These are phyloP conservation scores for Pseudomassariella vexata DNA, from an alignment of 2,329 filamentous ascomycete species.

Conservation along the genomic window DNA sequence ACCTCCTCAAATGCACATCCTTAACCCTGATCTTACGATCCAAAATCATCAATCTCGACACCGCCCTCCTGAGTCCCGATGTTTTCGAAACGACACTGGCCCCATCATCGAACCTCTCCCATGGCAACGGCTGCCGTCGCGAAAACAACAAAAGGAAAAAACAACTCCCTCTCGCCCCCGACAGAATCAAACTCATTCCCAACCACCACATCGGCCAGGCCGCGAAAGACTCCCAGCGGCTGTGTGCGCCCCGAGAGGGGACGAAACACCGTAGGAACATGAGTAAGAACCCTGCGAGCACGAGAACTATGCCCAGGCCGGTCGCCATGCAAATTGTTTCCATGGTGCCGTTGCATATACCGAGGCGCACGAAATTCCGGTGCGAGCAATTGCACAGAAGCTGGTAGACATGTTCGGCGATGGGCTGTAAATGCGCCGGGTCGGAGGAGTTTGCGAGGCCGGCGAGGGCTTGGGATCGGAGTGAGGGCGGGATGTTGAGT, in stretches of 20 bases:
- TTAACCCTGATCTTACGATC: constrained; percentile 39
- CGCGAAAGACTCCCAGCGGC: constrained; percentile 34
- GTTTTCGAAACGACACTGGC: constrained; percentile 15
- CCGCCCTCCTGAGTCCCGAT: constrained; percentile 19
- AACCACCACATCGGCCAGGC: constrained; percentile 41
- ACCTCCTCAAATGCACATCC: constrained; percentile 32
- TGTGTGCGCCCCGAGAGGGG: constrained; percentile 29
- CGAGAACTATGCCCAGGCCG: constrained; percentile 33
- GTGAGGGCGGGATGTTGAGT: constrained; percentile 37
- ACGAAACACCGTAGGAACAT: constrained; percentile 33
- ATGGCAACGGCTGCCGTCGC: constrained; percentile 38
- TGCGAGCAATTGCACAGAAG: constrained; percentile 42
- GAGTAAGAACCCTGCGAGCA: constrained; percentile 31
- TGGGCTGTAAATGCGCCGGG: constrained; percentile 31
- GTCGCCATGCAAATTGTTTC: constrained; percentile 43
- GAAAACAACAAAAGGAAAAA: constrained; percentile 42
- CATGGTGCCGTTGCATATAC: constrained; percentile 45
- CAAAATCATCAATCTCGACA: constrained; percentile 39
- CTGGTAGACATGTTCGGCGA: constrained; percentile 40
- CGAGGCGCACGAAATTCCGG: constrained; percentile 46
- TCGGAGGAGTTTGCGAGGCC: constrained; percentile 29
- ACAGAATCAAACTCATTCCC: constrained; percentile 35
- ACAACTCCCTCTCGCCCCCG: constrained; percentile 38
- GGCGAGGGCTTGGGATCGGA: constrained; percentile 32
- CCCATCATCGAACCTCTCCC: constrained; percentile 40